Evolutionary conservation across 768 basidiomycete species (phyloP), one percentile per base, ranked within the genome.

Genomic region (Collybia sp.): DNA sequence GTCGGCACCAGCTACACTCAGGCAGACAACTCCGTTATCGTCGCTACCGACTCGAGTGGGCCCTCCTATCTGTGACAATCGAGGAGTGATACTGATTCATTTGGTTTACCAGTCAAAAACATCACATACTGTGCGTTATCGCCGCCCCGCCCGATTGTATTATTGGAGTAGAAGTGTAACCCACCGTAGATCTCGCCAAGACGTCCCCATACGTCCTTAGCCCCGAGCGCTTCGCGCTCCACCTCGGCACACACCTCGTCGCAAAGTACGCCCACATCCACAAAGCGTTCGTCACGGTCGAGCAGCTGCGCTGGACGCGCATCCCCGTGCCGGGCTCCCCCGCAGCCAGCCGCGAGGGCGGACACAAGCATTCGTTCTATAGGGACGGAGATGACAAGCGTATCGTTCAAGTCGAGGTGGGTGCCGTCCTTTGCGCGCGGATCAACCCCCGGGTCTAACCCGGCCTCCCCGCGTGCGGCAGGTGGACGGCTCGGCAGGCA

Each of bases 381-480:
- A 73, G 94, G 17, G 91, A 97, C 54, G 95, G 94, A 1, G 90
- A 93, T 2, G 94, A 98, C 60, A 95, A 88, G 71, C 74, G 82
- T 3, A 60, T 84, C 30, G 75, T 83, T 5, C 77, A 78, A 15
- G 80, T 75, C 12, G 75, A 78, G 63, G 79, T 84, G 42, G 44
- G 67, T 62, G 10, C 19, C 25, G 15, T 15, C 2, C 33, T 6
- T 33, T 32, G 38, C 15, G 33, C 2, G 30, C 12, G 9, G 17
- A 34, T 12, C 13, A 16, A 20, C 11, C 18, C 18, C 6, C 43
- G 44, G 41, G 12, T 47, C n/a, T 42, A 43, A 32, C 35, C 34
- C 5, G 19, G 20, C 6, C 1, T 31, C 36, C 13, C 40, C 37
- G 11, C 9, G 33, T 13, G 30, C 1, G n/a, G 5, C 54, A 85